phyloP scores from a whole-genome alignment of 345 rosid genomes.

The Acer yangbiense region DNA sequence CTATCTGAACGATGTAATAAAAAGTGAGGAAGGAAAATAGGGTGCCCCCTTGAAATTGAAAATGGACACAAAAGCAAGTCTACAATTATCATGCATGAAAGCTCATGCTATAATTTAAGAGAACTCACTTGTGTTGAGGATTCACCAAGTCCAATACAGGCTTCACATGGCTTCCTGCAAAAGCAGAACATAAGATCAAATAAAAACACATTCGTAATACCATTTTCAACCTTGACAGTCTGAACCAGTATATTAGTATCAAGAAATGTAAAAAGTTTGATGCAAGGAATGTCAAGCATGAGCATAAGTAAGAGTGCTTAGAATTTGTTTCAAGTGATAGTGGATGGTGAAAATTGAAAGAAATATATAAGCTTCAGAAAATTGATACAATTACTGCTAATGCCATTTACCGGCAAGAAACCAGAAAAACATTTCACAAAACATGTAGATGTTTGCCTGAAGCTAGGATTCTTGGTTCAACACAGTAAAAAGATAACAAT shows the following conservation, averaged over 20 bases:
- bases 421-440: neutral
- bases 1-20: neutral
- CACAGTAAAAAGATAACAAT: conserved; percentile 1
- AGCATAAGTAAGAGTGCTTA: neutral
- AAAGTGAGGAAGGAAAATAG: neutral
- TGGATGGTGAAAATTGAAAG: neutral
- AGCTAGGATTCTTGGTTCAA: neutral
- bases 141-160: conserved; percentile 73
- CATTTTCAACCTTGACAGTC: neutral
- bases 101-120: conserved; percentile 6
- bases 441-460: neutral
- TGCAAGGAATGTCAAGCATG: conserved; percentile 1
- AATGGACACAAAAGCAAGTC: neutral
- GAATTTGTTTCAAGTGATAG: neutral
- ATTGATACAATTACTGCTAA: neutral
- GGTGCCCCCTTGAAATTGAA: neutral
- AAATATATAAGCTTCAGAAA: neutral
- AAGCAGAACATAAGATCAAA: conserved; percentile 8
- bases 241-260: neutral
- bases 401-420: neutral
- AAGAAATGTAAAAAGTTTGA: neutral
- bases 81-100: neutral
- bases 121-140: conserved; percentile 87
- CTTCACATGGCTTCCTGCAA: conserved; percentile 60
- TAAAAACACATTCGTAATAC: neutral